Evolutionary conservation across 257 asterid genomes (phyloP).

Genomic region (Ehretia macrophylla): DNA sequence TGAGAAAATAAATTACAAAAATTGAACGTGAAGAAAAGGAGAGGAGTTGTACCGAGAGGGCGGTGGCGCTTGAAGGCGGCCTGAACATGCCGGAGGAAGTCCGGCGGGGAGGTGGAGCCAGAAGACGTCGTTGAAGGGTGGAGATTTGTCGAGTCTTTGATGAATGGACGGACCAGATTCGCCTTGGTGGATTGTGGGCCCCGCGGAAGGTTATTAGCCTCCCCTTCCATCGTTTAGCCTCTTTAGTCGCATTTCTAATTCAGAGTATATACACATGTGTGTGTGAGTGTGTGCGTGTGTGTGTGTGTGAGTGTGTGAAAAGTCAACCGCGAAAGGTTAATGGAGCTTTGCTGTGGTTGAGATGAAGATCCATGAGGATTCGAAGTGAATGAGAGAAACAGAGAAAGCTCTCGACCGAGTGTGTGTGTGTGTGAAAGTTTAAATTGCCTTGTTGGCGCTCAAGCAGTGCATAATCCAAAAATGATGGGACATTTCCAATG

Average conservation of each 20-base stretch:
- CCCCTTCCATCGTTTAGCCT: constrained; percentile 72
- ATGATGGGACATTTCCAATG: too few relatives aligned
- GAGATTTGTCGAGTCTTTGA: constrained; percentile 46
- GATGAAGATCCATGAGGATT: too few relatives aligned
- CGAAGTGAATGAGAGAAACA: too few relatives aligned
- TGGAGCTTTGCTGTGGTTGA: too few relatives aligned
- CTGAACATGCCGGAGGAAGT: constrained; percentile 57
- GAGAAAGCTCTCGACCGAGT: neutral
- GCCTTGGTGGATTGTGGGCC: constrained; percentile 41
- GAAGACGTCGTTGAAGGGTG: constrained; percentile 53
- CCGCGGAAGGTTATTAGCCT: constrained; percentile 70
- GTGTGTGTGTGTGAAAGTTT: neutral
- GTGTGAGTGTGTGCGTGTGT: neutral
- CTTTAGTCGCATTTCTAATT: constrained; percentile 22
- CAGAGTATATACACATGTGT: neutral
- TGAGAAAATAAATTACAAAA: too few relatives aligned
- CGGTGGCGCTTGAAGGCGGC: constrained; percentile 90
- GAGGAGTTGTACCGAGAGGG: constrained; percentile 44
- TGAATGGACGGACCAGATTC: constrained; percentile 48
- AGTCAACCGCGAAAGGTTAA: too few relatives aligned
- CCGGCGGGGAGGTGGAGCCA: constrained; percentile 64
- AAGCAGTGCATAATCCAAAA: too few relatives aligned
- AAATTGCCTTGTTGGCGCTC: constrained; percentile 4
- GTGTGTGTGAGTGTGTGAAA: neutral
- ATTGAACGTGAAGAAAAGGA: neutral